Evolutionary conservation across 208 protist genomes (phyloP).

Genomic region (Porcisia hertigi): DNA sequence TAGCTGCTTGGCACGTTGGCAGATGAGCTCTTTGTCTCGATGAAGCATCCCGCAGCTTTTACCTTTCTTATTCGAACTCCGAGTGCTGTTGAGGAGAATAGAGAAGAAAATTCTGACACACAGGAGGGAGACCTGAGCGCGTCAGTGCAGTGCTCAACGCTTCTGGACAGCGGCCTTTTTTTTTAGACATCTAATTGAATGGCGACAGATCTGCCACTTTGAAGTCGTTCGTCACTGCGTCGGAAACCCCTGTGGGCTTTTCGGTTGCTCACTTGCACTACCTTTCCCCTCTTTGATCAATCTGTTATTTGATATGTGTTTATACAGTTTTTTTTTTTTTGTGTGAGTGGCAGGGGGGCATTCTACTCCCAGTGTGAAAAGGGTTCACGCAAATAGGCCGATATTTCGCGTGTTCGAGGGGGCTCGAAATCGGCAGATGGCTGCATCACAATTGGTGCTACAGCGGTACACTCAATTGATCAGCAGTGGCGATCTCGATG

Average conservation of each 20-base stretch:
- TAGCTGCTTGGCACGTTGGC: not conserved
- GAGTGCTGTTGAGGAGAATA: not conserved
- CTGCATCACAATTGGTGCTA: constrained; percentile 58
- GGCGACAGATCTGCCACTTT: not conserved
- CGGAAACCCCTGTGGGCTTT: not conserved
- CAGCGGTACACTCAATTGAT: constrained; percentile 68
- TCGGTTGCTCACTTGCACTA: not conserved
- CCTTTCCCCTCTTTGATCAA: not conserved
- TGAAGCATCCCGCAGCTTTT: not conserved
- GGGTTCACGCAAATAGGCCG: not conserved
- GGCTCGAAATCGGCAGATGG: constrained; percentile 28
- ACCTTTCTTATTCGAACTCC: not conserved
- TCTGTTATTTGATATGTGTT: not conserved
- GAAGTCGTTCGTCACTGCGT: not conserved
- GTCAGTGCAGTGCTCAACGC: not conserved
- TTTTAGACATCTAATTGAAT: not conserved
- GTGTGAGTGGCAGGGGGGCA: not conserved
- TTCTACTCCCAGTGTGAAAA: not conserved
- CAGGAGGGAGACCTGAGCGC: not conserved
- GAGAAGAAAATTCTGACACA: not conserved
- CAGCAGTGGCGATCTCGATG: constrained; percentile 53
- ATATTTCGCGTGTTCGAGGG: not conserved
- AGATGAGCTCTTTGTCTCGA: not conserved
- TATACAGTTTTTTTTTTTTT: too few species aligned
- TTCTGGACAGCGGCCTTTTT: not conserved